phyloP scores from a whole-genome alignment of 257 asterid genomes.

The Solanum rostratum region DNA sequence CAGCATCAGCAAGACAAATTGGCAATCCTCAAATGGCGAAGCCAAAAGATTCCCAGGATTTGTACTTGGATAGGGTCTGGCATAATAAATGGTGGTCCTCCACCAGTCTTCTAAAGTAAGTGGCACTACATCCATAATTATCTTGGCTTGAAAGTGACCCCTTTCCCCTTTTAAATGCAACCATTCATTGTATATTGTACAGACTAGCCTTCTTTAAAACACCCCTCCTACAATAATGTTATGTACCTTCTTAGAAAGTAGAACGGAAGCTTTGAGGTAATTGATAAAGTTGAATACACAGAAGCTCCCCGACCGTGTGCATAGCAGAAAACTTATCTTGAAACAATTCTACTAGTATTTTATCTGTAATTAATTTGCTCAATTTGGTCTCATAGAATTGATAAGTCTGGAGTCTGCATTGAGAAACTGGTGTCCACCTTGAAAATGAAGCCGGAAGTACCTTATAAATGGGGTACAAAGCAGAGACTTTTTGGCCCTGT shows the following conservation, averaged over 20 bases:
- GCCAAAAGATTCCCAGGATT: constrained; percentile 7
- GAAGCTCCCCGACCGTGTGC: too few relatives aligned
- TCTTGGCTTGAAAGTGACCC: constrained; percentile 18
- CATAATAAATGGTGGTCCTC: constrained; percentile 47
- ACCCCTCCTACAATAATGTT: not conserved
- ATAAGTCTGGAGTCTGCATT: not conserved
- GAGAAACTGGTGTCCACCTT: not conserved
- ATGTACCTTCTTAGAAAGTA: not conserved
- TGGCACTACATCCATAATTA: constrained; percentile 21
- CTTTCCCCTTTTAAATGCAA: constrained; percentile 16
- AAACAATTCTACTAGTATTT: not conserved
- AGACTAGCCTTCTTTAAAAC: not conserved
- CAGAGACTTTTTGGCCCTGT: not conserved
- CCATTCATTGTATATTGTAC: constrained; percentile 1
- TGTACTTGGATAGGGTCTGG: constrained; percentile 11
- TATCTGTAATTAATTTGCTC: not conserved
- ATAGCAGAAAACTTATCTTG: too few relatives aligned
- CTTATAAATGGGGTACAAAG: not conserved
- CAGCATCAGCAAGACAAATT: not conserved
- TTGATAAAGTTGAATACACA: too few relatives aligned
- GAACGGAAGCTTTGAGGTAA: too few relatives aligned
- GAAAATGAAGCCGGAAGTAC: not conserved
- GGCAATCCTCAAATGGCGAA: not conserved
- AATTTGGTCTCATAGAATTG: not conserved
- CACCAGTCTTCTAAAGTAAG: constrained; percentile 21